Evolutionary conservation across 176 grass and related monocot species (phyloP), one percentile per base, ranked within the genome.

Genomic region (Calamus simplicifolius): DNA sequence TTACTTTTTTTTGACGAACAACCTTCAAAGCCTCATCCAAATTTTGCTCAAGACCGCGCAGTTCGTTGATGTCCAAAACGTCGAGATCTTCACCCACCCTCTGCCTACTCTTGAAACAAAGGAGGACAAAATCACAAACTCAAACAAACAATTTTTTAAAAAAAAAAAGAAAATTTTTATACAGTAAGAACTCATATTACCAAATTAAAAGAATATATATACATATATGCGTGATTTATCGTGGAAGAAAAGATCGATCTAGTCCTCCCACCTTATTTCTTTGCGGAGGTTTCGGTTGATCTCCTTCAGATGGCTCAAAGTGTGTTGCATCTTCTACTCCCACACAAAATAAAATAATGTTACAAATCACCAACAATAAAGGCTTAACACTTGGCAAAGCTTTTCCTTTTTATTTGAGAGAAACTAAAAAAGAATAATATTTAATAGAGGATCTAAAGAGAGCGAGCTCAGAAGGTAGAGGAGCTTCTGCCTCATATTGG

Each of bases 21-120:
- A 82, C 81, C 79, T 84, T 88, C 68, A 89, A 72, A 57, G 93
- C 76, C 3, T 72, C 49, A 12, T 98, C 84, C 5, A 92, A 78
- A 66, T 92, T 90, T 65, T 81, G 84, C 76, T 98, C 93, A 79
- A 98, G 87, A 53, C 69, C 87, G 53, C 84, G 84, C 84, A 92
- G 72, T 57, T 92, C 79, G 16, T 98, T 60, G 51, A 98, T 85
- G 25, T 88, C 81, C 50, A 98, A 61, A 19, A 8, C 61, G 38
- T 98, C 93, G 15, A 98, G 69, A 70, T 92, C 93, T 59, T 82
- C 81, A 13, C 93, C 93, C 63, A 85, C 92, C 69, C 87, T 77
- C 67, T 98, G 93, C 81, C 93, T 91, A 48, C 1, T 68, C 27
- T 57, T 12, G 5, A 43, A 13, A 43, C 6, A 7, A 7, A 43